Percentiles rank a stretch among this genome's conserved stretches.
Evolutionary conservation across 345 rosid species (phyloP).

Genomic region (Euphorbia lathyris): DNA sequence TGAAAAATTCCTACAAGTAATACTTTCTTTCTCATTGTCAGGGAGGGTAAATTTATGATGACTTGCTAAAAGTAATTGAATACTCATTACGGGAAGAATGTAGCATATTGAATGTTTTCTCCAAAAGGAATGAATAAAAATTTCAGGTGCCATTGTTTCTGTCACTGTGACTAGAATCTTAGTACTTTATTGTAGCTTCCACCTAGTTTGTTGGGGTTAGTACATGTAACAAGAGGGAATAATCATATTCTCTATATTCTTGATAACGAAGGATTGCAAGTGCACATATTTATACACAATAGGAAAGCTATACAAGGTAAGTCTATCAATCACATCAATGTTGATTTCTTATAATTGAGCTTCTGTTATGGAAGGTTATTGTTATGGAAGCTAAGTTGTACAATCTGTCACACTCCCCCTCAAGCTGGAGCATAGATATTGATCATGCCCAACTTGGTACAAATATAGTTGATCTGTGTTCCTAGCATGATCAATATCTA

Average conservation of each 20-base stretch:
- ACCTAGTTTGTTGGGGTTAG: background rate
- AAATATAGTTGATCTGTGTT: no score
- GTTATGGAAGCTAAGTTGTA: no score
- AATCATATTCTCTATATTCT: background rate
- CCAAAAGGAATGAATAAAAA: background rate
- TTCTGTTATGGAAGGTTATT: no score
- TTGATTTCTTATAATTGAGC: no score
- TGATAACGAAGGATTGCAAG: no score
- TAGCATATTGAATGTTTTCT: background rate
- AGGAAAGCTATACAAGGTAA: no score
- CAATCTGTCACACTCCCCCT: no score
- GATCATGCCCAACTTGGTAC: no score
- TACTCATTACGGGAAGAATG: background rate
- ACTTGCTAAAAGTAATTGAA: constrained; percentile 2
- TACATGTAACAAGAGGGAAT: background rate
- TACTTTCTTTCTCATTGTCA: constrained; percentile 17
- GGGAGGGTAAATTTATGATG: background rate
- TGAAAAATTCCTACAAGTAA: constrained; percentile 97
- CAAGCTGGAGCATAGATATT: no score
- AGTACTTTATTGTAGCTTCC: background rate
- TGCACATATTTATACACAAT: no score
- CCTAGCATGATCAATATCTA: no score
- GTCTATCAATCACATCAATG: no score
- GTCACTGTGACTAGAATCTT: background rate
- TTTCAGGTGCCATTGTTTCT: background rate